A percentile compares a stretch with the other conserved stretches of the same genome.
phyloP scores from a whole-genome alignment of 2,329 filamentous ascomycete genomes.

The Zymoseptoria brevis region DNA sequence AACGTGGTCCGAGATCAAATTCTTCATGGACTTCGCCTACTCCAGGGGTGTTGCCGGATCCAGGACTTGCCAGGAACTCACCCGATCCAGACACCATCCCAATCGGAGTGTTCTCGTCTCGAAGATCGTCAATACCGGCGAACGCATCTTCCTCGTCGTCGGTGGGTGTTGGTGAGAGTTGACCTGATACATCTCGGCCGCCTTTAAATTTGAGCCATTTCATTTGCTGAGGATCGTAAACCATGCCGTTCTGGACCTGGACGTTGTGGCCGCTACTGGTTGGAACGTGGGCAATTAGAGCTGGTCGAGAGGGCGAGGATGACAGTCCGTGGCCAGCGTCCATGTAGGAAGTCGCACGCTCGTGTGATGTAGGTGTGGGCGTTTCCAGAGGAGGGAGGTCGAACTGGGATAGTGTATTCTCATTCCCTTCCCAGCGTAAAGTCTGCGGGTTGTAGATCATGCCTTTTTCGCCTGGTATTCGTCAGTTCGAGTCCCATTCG shows the following conservation, averaged over 20 bases:
- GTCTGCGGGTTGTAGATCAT: constrained; percentile 91
- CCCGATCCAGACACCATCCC: constrained; percentile 13
- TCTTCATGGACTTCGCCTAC: constrained; percentile 72
- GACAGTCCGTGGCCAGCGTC: constrained; percentile 29
- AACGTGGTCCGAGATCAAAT: constrained; percentile 94
- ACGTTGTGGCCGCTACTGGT: constrained; percentile 67
- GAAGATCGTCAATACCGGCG: constrained; percentile 86
- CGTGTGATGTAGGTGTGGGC: constrained; percentile 28
- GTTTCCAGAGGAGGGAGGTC: constrained; percentile 43
- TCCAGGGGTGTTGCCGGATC: constrained; percentile 49
- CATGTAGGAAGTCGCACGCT: constrained; percentile 23
- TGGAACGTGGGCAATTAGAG: constrained; percentile 79
- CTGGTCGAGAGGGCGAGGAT: constrained; percentile 49
- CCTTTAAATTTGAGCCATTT: constrained; percentile 72
- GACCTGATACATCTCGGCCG: constrained; percentile 31
- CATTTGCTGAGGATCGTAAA: constrained; percentile 95
- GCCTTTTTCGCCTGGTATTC: constrained; percentile 65
- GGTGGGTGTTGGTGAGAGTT: constrained; percentile 47
- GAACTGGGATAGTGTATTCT: constrained; percentile 73
- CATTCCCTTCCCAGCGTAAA: constrained; percentile 92
- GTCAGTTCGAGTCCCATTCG: neutral
- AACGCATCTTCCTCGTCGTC: constrained; percentile 91
- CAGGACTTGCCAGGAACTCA: constrained; percentile 23
- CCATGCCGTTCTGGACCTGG: constrained; percentile 94
- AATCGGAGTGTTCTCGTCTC: constrained; percentile 48